These are phyloP conservation scores for Cordyceps javanica DNA, from an alignment of 2,329 filamentous ascomycete genomes.

Conservation along the genomic window DNA sequence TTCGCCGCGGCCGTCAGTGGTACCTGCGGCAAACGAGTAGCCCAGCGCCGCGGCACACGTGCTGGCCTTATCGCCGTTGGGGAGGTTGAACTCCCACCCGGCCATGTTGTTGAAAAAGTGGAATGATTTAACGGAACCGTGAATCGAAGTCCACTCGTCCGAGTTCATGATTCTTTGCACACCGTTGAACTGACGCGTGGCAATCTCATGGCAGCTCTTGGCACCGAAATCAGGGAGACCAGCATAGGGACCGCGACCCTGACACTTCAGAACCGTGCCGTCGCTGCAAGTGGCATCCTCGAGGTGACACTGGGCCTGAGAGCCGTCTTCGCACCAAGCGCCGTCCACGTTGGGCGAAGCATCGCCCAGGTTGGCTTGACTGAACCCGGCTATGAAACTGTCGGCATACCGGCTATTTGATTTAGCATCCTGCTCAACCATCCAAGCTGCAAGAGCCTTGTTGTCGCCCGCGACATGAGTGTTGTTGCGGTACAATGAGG, in stretches of 20 bases:
- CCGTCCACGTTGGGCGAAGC: slow-evolving; percentile 83
- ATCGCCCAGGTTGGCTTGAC: slow-evolving; percentile 85
- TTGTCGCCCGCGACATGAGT: slow-evolving; percentile 91
- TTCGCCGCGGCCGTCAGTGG: slow-evolving; percentile 80
- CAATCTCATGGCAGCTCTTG: slow-evolving; percentile 70
- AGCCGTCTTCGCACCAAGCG: slow-evolving; percentile 83
- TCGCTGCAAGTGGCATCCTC: slow-evolving; percentile 78
- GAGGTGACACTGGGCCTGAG: slow-evolving; percentile 64
- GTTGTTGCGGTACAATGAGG: slow-evolving; percentile 86
- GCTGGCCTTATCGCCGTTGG: slow-evolving; percentile 61
- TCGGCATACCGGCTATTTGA: slow-evolving; percentile 42
- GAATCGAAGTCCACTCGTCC: slow-evolving; percentile 46
- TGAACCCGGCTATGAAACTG: slow-evolving; percentile 83
- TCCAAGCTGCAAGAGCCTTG: slow-evolving; percentile 83
- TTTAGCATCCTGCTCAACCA: slow-evolving; percentile 67
- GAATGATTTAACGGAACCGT: slow-evolving; percentile 64
- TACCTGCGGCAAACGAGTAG: slow-evolving; percentile 88
- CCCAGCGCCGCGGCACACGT: slow-evolving; percentile 86
- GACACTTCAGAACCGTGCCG: slow-evolving; percentile 63
- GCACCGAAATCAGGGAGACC: slow-evolving; percentile 62
- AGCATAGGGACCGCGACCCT: slow-evolving; percentile 67
- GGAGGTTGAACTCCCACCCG: slow-evolving; percentile 64
- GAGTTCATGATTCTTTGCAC: slow-evolving; percentile 35
- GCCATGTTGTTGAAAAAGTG: slow-evolving; percentile 83
- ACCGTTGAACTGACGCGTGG: slow-evolving; percentile 60